phyloP scores from a whole-genome alignment of 345 rosid species.

The Ricinus communis region DNA sequence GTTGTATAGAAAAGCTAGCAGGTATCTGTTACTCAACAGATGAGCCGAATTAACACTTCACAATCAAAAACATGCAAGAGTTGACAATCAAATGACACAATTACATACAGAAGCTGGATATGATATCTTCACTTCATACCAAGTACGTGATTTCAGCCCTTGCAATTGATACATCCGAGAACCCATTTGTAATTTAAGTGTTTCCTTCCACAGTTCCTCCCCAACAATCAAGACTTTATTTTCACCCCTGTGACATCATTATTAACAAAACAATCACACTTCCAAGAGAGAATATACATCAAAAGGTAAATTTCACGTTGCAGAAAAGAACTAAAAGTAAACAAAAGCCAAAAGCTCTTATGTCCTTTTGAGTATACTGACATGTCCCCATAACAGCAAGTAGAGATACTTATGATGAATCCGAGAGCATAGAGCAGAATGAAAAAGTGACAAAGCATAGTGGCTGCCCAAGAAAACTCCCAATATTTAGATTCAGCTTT shows the following conservation, averaged over 20 bases:
- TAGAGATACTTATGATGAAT: slow-evolving; percentile 21
- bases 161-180: slow-evolving; percentile 55
- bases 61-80: slow-evolving; percentile 17
- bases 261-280: background rate
- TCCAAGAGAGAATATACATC: background rate
- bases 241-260: slow-evolving; percentile 38
- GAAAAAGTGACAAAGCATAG: slow-evolving; percentile 13
- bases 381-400: slow-evolving; percentile 34
- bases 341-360: too few species aligned
- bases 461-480: background rate
- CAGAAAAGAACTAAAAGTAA: too few species aligned
- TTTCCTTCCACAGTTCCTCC: slow-evolving; percentile 68
- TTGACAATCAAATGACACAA: slow-evolving; percentile 10
- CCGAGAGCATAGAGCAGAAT: slow-evolving; percentile 27
- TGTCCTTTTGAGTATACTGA: slow-evolving; percentile 28
- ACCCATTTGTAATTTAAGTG: slow-evolving; percentile 53
- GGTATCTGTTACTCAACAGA: slow-evolving; percentile 50
- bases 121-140: slow-evolving; percentile 99
- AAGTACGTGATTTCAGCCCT: slow-evolving; percentile 63
- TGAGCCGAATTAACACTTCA: slow-evolving; percentile 7
- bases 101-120: slow-evolving; percentile 95
- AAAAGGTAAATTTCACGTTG: background rate
- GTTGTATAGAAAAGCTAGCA: slow-evolving; percentile 60
- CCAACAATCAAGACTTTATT: slow-evolving; percentile 51
- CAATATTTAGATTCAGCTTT: background rate